Conservation (phyloP, 2,329 filamentous ascomycete genomes). For the Pseudogymnoascus sp. region DNA sequence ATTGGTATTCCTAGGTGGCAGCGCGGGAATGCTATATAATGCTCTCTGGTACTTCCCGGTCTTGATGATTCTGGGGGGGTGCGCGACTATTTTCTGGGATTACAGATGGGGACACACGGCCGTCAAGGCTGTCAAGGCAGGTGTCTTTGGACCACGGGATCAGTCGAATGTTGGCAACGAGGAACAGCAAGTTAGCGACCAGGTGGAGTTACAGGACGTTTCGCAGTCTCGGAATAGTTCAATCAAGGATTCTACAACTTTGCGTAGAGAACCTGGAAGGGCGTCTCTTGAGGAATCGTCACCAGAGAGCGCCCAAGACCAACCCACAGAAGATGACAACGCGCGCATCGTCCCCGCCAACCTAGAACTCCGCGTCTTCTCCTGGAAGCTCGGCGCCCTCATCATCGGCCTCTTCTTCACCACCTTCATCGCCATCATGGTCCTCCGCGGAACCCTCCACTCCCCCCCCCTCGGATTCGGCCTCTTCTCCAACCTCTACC, state of each 20-base stretch:
- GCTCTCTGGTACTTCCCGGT: slow-evolving; percentile 69
- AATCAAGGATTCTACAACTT: neutral
- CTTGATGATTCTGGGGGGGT: slow-evolving; percentile 50
- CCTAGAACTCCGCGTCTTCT: slow-evolving; percentile 26
- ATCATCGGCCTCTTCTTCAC: slow-evolving; percentile 44
- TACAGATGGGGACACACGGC: slow-evolving; percentile 18
- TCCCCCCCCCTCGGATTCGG: slow-evolving; percentile 43
- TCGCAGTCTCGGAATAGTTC: neutral
- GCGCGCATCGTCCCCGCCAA: slow-evolving; percentile 12
- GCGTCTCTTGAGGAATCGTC: neutral
- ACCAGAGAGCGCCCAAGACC: neutral
- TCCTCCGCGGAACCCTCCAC: slow-evolving; percentile 37
- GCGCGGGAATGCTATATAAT: slow-evolving; percentile 62
- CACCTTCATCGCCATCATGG: slow-evolving; percentile 51
- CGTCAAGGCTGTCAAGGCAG: neutral
- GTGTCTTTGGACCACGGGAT: neutral
- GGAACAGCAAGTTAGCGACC: neutral
- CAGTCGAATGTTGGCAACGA: neutral
- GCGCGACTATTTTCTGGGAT: slow-evolving; percentile 49
- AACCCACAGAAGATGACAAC: neutral
- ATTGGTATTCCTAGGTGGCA: slow-evolving; percentile 55
- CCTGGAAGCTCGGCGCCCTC: slow-evolving; percentile 37
- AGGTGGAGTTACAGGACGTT: neutral
- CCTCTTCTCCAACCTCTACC: slow-evolving; percentile 66
- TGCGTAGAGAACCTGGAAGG: neutral